Evolutionary conservation across 306 rosid species (phyloP).

Genomic region (Casuarina cunninghamiana): DNA sequence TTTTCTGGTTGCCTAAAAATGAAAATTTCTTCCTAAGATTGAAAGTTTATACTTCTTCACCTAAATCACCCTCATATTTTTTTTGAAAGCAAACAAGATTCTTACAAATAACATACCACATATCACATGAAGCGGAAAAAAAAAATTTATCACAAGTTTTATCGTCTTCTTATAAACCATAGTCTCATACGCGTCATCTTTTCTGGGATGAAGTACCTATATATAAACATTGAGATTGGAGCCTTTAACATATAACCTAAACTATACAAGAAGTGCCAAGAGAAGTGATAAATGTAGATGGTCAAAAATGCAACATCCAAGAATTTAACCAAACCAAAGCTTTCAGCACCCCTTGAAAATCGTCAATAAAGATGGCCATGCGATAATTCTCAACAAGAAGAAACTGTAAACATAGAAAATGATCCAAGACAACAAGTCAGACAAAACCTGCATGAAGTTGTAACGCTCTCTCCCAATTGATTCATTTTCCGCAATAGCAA

Average conservation of each 20-base stretch:
- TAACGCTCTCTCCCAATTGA: slow-evolving; percentile 92
- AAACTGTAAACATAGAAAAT: not conserved
- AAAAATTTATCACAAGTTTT: not conserved
- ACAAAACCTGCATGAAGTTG: slow-evolving; percentile 81
- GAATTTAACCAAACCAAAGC: not conserved
- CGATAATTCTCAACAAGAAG: not conserved
- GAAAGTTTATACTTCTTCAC: not conserved
- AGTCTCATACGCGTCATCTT: not conserved
- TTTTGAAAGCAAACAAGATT: not conserved
- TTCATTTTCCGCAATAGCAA: slow-evolving; percentile 91
- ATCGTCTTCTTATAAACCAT: not conserved
- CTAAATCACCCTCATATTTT: not conserved
- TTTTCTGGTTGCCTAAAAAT: no score
- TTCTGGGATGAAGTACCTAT: not conserved
- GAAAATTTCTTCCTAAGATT: no score
- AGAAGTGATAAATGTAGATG: not conserved
- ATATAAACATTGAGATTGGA: not conserved
- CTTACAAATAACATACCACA: not conserved
- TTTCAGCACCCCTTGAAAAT: not conserved
- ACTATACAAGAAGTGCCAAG: not conserved
- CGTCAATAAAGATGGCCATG: not conserved
- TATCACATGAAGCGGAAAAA: no score
- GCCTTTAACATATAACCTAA: not conserved
- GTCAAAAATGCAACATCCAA: not conserved
- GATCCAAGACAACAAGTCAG: not conserved